Base-by-base conservation (phyloP, 164 flowering plant species). In the Amborella trichopoda region DNA sequence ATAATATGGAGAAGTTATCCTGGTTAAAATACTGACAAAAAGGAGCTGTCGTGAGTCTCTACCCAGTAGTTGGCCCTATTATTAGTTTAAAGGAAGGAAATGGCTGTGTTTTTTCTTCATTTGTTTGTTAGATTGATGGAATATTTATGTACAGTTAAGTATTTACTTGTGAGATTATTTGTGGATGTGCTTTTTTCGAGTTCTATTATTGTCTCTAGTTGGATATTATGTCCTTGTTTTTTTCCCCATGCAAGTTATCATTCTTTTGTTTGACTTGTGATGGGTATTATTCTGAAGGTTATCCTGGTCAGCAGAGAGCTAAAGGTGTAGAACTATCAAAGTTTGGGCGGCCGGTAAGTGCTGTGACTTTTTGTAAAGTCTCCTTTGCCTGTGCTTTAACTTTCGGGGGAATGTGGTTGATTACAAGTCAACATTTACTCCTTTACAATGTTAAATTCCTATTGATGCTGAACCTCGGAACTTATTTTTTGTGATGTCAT, bases 311-410 rank as follows among this genome's bases (percentile, higher is more conserved):
- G 43, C 90, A 75, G 55, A 80, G 79, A 63, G 78, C 79, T 30
- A 85, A 79, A 67, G 66, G 62, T 56, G 62, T 75, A 23, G 88
- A 89, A 53, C 52, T 69, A 49, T 70, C 86, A 20, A 85, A 72
- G 58, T 82, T 75, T 55, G 97, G 97, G n/a, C 74, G 86, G 14
- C 89, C 84, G 18, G 97, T 90, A 60, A 74, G 94, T 70, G 23
- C 22, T 44, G 26, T 28, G 18, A 25, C 20, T 53, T 46, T 53
- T 26, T n/a, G n/a, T n/a, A n/a, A n/a, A n/a, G n/a, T n/a, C n/a
- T n/a, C n/a, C n/a, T n/a, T n/a, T n/a, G n/a, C n/a, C n/a, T n/a
- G n/a, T n/a, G n/a, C n/a, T n/a, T n/a, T n/a, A n/a, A n/a, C n/a
- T n/a, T n/a, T n/a, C n/a, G n/a, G n/a, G n/a, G n/a, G n/a, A n/a